phyloP scores from a whole-genome alignment of 495 filamentous ascomycete genomes.

The Aspergillus nanangensis region DNA sequence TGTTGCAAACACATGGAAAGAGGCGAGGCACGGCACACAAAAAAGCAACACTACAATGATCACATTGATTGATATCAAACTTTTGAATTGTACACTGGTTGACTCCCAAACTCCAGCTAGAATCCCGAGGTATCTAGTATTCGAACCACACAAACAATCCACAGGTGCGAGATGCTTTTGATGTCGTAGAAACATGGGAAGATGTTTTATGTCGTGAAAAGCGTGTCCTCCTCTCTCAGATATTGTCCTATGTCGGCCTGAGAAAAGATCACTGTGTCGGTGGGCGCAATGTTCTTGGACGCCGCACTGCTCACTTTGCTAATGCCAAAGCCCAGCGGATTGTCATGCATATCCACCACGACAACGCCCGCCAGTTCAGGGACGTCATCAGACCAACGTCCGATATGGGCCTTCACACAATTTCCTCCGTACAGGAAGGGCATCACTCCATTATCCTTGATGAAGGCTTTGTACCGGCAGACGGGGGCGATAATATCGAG shows the following conservation, averaged over 20 bases:
- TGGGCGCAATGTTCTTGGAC: constrained; percentile 77
- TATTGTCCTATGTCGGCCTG: constrained; percentile 92
- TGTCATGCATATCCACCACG: constrained; percentile 40
- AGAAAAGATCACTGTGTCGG: constrained; percentile 76
- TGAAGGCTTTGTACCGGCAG: constrained; percentile 91
- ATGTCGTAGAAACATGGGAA: too few relatives aligned
- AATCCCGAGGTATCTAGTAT: constrained; percentile 15
- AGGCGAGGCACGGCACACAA: too few relatives aligned
- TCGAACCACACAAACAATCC: constrained; percentile 10
- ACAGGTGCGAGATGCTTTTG: constrained; percentile 5
- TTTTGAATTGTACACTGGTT: constrained; percentile 10
- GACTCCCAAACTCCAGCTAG: constrained; percentile 19
- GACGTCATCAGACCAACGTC: constrained; percentile 81
- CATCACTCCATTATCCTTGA: constrained; percentile 93
- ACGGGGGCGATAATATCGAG: constrained; percentile 82
- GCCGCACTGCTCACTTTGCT: constrained; percentile 80
- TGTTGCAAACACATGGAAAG: too few relatives aligned
- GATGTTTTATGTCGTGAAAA: constrained; percentile 40
- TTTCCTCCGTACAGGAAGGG: constrained; percentile 86
- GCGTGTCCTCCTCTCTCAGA: constrained; percentile 65
- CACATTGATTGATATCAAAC: neutral
- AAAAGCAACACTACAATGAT: neutral
- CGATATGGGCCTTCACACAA: constrained; percentile 88
- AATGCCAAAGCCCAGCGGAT: constrained; percentile 63
- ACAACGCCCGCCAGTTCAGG: constrained; percentile 41